Evolutionary conservation across 2,329 filamentous ascomycete genomes (phyloP), one percentile per base, ranked within the genome.

Genomic region (Talaromyces sp.): DNA sequence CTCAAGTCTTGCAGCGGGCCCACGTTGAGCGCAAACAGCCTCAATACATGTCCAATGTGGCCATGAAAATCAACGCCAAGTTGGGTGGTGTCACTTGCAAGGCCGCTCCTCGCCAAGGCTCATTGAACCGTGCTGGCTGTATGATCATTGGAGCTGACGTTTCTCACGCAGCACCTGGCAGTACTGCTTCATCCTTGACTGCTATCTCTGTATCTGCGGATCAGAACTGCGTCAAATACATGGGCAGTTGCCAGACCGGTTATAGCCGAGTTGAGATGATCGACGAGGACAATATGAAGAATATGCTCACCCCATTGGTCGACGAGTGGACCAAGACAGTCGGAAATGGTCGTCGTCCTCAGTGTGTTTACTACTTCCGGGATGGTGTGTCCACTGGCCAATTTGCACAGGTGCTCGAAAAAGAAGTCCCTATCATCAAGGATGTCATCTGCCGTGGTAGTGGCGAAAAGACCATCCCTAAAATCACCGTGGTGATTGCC

Each of bases 61-160:
- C 88, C 68, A 95, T 99, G 92, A 99, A 99, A 81, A 88, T 99
- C 69, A 98, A 99, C 71, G 90, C 92, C 3, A 99, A 99, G 81
- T 85, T 99, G 2, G 95, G 95, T 15, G 95, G 95, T 6, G 85
- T 87, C 0, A 97, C 92, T 0, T 88, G 80, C 67, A 77, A 82
- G 60, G 82, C 81, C 2, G 71, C 82, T n/a, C 73, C 79, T 2
- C 74, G 73, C 81, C 61, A 82, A 73, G 43, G 74, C 68, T 61
- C 77, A 71, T 72, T 78, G 13, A 52, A 78, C 25, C 73, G 77
- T 59, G 73, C 76, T 57, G 70, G 68, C 0, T 95, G 92, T 0
- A 90, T 97, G 84, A 87, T 97, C 57, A 89, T 99, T 66, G 95
- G 94, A 25, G 90, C 91, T 0, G 95, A 99, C 74, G 91, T 99